Base-by-base conservation (phyloP, 208 protist species). In the Trypanosoma platydactyli region DNA sequence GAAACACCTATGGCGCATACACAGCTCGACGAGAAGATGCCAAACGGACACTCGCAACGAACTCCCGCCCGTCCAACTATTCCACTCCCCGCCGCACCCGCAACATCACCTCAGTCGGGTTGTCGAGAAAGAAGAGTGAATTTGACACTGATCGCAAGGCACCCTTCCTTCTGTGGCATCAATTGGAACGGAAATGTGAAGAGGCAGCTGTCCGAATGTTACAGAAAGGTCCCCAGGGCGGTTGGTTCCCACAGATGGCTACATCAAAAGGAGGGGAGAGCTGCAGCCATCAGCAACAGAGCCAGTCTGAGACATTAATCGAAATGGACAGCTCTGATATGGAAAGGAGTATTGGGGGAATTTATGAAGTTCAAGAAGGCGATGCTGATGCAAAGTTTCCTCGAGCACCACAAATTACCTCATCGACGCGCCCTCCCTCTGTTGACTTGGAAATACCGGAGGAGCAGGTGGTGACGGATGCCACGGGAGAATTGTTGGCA, bases 401-500 rank as follows among this genome's bases (percentile, higher is more conserved):
- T 22, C 33, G 13, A 18, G 55, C 55, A 27, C 3, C 40, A 13
- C 55, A 18, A 29, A 25, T 49, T 7, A 25, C 41, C 3, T 61
- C 20, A 30, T 61, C 55, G n/a, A 61, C 55, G 18, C 55, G 55
- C 15, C 40, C 40, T 13, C 55, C 55, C 29, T 61, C 55, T 48
- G 55, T 61, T 27, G 16, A 48, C 29, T 5, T 5, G 3, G 9
- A 49, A 33, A n/a, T 6, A 16, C 9, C n/a, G 25, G 9, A n/a
- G 24, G 18, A 49, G n/a, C 40, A n/a, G n/a, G n/a, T n/a, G n/a
- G n/a, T n/a, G n/a, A n/a, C n/a, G n/a, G n/a, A n/a, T n/a, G n/a
- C n/a, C n/a, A n/a, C n/a, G n/a, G n/a, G n/a, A n/a, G n/a, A n/a
- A n/a, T n/a, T n/a, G n/a, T n/a, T n/a, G n/a, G n/a, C 15, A 6